These are phyloP conservation scores for Vitis hybrid DNA, from an alignment of 177 flowering plant species.

Conservation along the genomic window DNA sequence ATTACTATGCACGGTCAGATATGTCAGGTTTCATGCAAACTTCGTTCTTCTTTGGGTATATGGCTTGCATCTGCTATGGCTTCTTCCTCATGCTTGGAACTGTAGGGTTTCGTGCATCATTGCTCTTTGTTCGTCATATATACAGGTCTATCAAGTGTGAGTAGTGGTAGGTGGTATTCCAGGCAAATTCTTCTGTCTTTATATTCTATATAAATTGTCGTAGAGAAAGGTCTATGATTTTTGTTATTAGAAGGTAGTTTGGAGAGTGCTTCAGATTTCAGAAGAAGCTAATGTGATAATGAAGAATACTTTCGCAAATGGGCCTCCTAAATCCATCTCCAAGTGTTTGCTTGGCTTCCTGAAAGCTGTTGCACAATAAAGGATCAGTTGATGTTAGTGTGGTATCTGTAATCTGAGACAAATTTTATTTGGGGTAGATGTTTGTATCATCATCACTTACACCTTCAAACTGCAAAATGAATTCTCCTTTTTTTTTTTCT, in stretches of 20 bases:
- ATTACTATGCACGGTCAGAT: slow-evolving; percentile 69
- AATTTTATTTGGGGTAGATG: no score
- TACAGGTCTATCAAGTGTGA: slow-evolving; percentile 74
- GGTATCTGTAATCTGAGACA: no score
- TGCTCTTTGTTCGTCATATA: slow-evolving; percentile 72
- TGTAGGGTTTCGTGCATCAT: slow-evolving; percentile 69
- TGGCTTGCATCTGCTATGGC: slow-evolving; percentile 79
- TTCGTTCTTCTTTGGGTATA: slow-evolving; percentile 76
- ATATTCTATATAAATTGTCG: background rate
- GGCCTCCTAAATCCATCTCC: no score
- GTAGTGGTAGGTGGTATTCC: slow-evolving; percentile 22
- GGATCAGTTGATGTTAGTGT: no score
- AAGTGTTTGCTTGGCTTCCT: no score
- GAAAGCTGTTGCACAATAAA: no score
- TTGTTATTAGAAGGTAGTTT: background rate
- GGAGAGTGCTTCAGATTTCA: slow-evolving; percentile 1
- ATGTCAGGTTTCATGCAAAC: slow-evolving; percentile 79
- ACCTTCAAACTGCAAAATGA: no score
- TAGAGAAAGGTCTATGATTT: slow-evolving; percentile 6
- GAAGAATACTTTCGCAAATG: no score
- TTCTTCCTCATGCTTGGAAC: slow-evolving; percentile 75
- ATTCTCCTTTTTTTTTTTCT: no score
- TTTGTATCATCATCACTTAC: no score
- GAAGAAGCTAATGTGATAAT: background rate
- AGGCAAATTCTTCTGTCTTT: background rate